Percentiles rank a stretch among this genome's conserved stretches.
These are phyloP conservation scores for Fusarium nodosum DNA, from an alignment of 2,329 filamentous ascomycete species.

Conservation along the genomic window DNA sequence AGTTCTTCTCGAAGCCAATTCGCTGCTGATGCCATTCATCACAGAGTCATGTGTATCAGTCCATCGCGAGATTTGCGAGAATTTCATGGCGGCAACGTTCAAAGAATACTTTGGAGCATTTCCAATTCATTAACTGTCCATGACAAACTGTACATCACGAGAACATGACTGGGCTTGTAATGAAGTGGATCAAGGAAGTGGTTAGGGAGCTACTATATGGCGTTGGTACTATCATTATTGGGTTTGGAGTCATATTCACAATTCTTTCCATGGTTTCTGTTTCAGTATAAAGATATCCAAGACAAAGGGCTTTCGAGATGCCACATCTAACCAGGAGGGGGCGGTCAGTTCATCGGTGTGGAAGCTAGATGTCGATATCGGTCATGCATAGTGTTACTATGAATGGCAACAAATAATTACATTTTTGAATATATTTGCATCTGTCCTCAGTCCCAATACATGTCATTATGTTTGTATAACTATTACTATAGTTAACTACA, in stretches of 20 bases:
- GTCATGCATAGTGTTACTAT: conserved; percentile 4
- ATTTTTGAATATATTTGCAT: not conserved
- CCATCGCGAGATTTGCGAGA: conserved; percentile 52
- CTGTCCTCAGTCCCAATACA: not conserved
- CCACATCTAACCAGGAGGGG: not conserved
- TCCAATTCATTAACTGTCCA: conserved; percentile 15
- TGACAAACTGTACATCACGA: not conserved
- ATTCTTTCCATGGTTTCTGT: not conserved
- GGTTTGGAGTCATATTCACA: conserved; percentile 15
- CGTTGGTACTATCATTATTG: conserved; percentile 34
- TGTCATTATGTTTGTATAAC: not conserved
- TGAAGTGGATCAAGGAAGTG: conserved; percentile 2
- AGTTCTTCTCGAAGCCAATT: conserved; percentile 53
- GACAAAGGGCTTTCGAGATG: not conserved
- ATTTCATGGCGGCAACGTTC: conserved; percentile 51
- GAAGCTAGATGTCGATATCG: conserved; percentile 11
- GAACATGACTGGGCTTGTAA: not conserved
- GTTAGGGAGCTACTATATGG: conserved; percentile 19
- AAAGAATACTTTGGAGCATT: conserved; percentile 46
- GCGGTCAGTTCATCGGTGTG: not conserved
- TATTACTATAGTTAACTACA: not conserved
- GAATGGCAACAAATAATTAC: conserved; percentile 16
- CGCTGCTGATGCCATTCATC: conserved; percentile 56
- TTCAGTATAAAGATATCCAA: conserved; percentile 26
- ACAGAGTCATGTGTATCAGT: conserved; percentile 49